Conservation (phyloP, 768 basidiomycete species). For the Clavulina sp. region DNA sequence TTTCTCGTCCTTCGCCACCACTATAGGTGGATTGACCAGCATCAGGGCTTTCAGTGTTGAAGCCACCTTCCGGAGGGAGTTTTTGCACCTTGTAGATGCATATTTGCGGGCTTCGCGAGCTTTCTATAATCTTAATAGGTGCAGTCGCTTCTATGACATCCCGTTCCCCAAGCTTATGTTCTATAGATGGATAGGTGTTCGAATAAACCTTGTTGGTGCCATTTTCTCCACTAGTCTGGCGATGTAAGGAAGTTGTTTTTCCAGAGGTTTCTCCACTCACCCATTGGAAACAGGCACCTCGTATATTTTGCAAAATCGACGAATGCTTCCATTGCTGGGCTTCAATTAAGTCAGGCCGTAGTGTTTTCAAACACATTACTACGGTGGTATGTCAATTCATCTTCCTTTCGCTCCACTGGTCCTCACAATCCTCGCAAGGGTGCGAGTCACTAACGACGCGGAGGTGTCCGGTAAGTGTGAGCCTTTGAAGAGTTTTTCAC, state of each 20-base stretch:
- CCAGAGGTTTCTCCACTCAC: conserved; percentile 5
- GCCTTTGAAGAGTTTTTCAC: neutral
- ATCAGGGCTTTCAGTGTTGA: conserved; percentile 53
- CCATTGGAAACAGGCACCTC: conserved; percentile 17
- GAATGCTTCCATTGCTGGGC: conserved; percentile 24
- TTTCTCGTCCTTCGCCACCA: conserved; percentile 34
- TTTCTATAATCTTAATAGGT: conserved; percentile 36
- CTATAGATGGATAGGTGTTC: conserved; percentile 29
- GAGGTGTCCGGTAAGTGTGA: conserved; percentile 25
- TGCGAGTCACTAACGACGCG: conserved; percentile 27
- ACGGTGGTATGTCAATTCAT: conserved; percentile 14
- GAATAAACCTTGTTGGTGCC: conserved; percentile 42
- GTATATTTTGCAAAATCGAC: neutral
- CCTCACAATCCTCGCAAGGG: conserved; percentile 28
- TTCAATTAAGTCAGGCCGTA: conserved; percentile 30
- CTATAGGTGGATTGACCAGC: conserved; percentile 38
- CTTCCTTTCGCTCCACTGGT: neutral
- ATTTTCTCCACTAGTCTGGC: conserved; percentile 38
- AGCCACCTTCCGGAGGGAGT: conserved; percentile 24
- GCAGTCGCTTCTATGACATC: neutral
- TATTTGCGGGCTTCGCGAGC: conserved; percentile 29
- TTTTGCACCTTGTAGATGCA: conserved; percentile 32
- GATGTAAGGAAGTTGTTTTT: conserved; percentile 32
- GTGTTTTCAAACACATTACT: conserved; percentile 40
- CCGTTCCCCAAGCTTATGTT: neutral